Base-by-base conservation (phyloP, 2,329 filamentous ascomycete species). In the Sporothrix inflata region DNA sequence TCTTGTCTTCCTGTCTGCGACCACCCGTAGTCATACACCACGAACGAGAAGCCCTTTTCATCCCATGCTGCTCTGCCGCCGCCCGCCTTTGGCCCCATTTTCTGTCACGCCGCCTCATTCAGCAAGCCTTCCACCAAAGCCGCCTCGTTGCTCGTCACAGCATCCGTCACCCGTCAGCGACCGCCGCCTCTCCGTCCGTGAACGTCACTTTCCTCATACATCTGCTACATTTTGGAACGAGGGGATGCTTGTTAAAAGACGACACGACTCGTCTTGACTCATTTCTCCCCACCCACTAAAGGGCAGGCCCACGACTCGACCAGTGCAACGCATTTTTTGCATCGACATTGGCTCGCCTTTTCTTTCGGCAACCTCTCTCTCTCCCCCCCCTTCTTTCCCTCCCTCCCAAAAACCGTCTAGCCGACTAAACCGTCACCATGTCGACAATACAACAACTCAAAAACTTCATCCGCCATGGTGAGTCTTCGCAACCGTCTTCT, bases 401-500 rank as follows among this genome's bases (percentile, higher is more conserved):
- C 11, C 19, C 40, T n/a, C n/a, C n/a, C n/a, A n/a, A n/a, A n/a
- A 30, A 19, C n/a, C 27, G 40, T 19, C 61, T 47, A 30, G 57
- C n/a, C 57, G n/a, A 63, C 57, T 42, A 24, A 49, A 38, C 73
- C 45, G 72, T 67, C 76, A 81, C 76, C 57, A 90, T 90, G 88
- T 90, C 88, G 78, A 89, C 88, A 76, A 97, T 98, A 84, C 95
- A 98, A 85, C 96, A 96, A 81, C 89, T 98, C 78, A 98, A 98
- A 84, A 98, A 98, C 83, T 97, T 98, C 83, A 96, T 98, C 83
- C 93, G 95, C 76, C 95, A 98, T 86, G 95, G 88, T 90, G 84
- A 72, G 72, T 70, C 14, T 19, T 14, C 6, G 85, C 67, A 57
- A 24, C 51, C 38, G 68, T 55, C 60, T 27, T 19, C 40, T 7